Conservation (phyloP, 805 yeast species). For the Hanseniaspora clermontiae region DNA sequence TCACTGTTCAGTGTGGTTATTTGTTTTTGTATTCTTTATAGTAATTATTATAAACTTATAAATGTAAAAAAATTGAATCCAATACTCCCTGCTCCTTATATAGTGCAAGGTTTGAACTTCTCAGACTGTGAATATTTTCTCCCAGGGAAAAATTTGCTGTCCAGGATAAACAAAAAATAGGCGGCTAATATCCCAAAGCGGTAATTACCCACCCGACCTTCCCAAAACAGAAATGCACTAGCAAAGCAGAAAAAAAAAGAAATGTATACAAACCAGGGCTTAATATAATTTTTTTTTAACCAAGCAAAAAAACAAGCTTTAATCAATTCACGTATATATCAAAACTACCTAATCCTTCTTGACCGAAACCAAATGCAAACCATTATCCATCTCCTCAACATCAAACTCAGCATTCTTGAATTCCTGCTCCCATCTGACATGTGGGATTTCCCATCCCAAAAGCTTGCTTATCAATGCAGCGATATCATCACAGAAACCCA, state of each 20-base stretch:
- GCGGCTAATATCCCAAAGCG: neutral
- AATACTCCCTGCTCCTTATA: neutral
- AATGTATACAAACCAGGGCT: neutral
- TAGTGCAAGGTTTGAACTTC: neutral
- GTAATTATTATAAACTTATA: too few species aligned
- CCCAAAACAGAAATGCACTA: neutral
- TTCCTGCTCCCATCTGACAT: conserved; percentile 35
- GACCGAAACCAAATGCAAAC: conserved; percentile 22
- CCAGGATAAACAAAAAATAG: neutral
- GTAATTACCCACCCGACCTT: neutral
- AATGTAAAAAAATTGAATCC: neutral
- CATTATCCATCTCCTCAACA: conserved; percentile 22
- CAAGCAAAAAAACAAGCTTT: neutral
- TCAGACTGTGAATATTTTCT: neutral
- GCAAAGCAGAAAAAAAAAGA: neutral
- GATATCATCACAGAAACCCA: conserved; percentile 77
- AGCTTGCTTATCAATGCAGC: conserved; percentile 50
- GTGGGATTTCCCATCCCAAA: conserved; percentile 50
- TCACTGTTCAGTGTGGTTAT: neutral
- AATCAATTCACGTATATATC: neutral
- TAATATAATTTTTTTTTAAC: too few species aligned
- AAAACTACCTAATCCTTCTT: neutral
- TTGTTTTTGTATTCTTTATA: too few species aligned
- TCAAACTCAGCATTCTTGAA: conserved; percentile 20
- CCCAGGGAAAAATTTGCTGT: neutral